Percentiles rank a stretch among this genome's conserved stretches.
phyloP scores from a whole-genome alignment of 2,329 filamentous ascomycete genomes.

The Canariomyces notabilis region DNA sequence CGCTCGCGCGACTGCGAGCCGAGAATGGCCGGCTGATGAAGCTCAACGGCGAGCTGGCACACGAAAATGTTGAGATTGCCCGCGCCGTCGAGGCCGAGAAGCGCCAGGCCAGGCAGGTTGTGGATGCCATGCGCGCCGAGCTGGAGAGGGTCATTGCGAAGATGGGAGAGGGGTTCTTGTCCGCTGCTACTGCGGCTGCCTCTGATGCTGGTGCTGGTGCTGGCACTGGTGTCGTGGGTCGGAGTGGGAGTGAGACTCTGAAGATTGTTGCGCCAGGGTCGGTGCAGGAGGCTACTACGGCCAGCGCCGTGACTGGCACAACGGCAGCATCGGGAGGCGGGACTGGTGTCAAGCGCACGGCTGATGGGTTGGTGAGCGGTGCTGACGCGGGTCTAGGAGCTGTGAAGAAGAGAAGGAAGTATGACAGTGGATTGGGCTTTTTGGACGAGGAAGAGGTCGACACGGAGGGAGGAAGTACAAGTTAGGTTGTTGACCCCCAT shows the following conservation, averaged over 20 bases:
- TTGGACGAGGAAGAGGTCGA: conserved; percentile 49
- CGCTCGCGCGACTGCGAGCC: conserved; percentile 40
- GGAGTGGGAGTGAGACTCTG: no score
- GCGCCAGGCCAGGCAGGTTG: conserved; percentile 37
- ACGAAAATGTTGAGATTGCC: conserved; percentile 40
- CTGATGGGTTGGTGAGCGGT: conserved; percentile 21
- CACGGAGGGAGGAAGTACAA: background rate
- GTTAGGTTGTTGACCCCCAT: background rate
- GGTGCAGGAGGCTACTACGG: no score
- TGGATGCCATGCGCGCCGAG: conserved; percentile 49
- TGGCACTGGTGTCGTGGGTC: background rate
- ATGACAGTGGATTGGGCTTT: conserved; percentile 52
- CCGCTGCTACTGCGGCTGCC: conserved; percentile 16
- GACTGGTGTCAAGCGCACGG: conserved; percentile 6
- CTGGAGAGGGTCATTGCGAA: conserved; percentile 43
- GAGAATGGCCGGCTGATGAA: conserved; percentile 40
- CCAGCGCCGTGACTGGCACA: no score
- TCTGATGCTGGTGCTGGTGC: conserved; percentile 27
- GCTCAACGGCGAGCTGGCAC: conserved; percentile 32
- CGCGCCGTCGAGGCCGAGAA: conserved; percentile 35
- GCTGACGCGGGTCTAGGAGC: conserved; percentile 29
- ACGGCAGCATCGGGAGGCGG: no score
- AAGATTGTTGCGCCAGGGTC: no score
- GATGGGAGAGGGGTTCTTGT: conserved; percentile 43
- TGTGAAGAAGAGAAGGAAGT: conserved; percentile 41